Base-by-base conservation (phyloP, 179 eudicot genomes). In the Carnegiea gigantea region DNA sequence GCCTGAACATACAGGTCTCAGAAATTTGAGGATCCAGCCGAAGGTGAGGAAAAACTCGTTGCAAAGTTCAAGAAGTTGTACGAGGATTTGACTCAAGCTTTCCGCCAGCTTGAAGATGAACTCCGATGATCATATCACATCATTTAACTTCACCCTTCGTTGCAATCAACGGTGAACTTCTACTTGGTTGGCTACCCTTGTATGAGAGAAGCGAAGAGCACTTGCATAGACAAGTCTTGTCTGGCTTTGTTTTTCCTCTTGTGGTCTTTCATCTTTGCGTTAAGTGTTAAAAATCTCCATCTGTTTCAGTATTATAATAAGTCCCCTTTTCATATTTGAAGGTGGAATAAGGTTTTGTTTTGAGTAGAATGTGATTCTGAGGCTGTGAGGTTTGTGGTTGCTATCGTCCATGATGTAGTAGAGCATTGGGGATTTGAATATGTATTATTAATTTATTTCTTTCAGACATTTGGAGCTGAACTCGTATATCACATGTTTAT, bases 31-130 rank as follows among this genome's bases (percentile, higher is more conserved):
- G 98, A 94, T 74, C 99, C 99, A 12, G 98, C 97, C 18, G 98
- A 95, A 88, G 99, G 99, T 48, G 99, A 95, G 90, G 96, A 90
- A 8, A 81, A 87, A 20, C 93, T 95, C 67, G 86, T 90, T 46
- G 95, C 85, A n/a, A 95, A 94, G 77, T 95, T 94, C 88, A 88
- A 91, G 88, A 94, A 94, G 88, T 90, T 95, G 82, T 33, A 95
- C 40, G 97, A 95, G 46, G 99, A 95, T 87, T 83, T 95, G 80
- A 89, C 82, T 24, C 83, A 94, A 86, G 92, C 97, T 82, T 95
- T 95, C 97, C 99, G 97, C 90, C 91, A 90, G 85, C 98, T 95
- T 65, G 99, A 95, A 81, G 98, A 95, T 77, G 99, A 95, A 87
- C 91, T 95, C 49, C 94, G 99, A 77, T 95, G 85, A 94, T 49